Evolutionary conservation across 2,329 filamentous ascomycete genomes (phyloP).

Genomic region (Pyrenophora teres): DNA sequence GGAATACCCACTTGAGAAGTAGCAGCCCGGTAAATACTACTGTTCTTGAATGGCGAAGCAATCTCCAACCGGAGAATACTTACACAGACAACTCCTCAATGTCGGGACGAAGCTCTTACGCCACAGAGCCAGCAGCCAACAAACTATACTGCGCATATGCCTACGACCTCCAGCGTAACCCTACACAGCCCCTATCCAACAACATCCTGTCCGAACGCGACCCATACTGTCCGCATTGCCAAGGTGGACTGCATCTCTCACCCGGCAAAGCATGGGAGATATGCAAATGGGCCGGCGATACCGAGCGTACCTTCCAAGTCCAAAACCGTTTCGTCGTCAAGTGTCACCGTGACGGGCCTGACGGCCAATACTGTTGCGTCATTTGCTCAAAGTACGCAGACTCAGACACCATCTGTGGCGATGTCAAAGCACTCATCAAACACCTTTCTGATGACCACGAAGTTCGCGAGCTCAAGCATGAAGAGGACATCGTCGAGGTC

Average conservation of each 20-base stretch:
- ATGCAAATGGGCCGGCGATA: constrained; percentile 36
- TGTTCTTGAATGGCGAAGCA: constrained; percentile 23
- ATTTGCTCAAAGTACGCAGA: constrained; percentile 33
- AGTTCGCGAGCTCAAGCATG: constrained; percentile 35
- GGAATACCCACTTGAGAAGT: constrained; percentile 11
- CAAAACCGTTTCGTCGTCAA: constrained; percentile 46
- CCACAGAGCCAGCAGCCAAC: constrained; percentile 18
- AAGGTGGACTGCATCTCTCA: constrained; percentile 36
- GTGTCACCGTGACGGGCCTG: constrained; percentile 39
- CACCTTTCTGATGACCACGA: constrained; percentile 44
- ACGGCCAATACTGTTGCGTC: constrained; percentile 43
- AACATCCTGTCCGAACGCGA: constrained; percentile 29
- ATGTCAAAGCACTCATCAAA: constrained; percentile 43
- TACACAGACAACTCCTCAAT: constrained; percentile 33
- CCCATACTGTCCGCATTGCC: constrained; percentile 42
- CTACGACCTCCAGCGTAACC: constrained; percentile 36
- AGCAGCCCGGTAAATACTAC: constrained; percentile 35
- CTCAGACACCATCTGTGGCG: constrained; percentile 42
- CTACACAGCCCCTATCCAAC: constrained; percentile 31
- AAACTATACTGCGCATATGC: constrained; percentile 41
- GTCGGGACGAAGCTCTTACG: constrained; percentile 29
- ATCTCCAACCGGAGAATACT: constrained; percentile 21
- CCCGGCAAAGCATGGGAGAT: constrained; percentile 45
- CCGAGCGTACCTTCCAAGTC: constrained; percentile 40
- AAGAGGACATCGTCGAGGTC: constrained; percentile 41